A percentile compares a stretch with the other conserved stretches of the same genome.
phyloP scores from a whole-genome alignment of 139 green algal species.

The Raphidocelis subcapitata region DNA sequence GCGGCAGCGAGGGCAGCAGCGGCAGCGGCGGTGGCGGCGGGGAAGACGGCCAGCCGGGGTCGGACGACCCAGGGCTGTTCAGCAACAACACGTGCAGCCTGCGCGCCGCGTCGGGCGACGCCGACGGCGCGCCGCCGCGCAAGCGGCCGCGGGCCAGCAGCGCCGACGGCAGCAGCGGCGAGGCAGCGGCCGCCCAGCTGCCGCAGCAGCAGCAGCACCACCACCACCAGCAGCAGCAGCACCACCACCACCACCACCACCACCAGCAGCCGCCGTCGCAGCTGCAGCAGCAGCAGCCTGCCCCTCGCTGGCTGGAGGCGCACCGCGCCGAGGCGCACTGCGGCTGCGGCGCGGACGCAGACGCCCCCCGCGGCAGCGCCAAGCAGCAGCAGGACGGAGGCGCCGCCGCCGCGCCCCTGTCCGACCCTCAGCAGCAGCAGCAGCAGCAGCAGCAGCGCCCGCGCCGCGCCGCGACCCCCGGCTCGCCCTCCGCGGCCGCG shows the following conservation, averaged over 20 bases:
- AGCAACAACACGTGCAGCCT: slow-evolving; percentile 26
- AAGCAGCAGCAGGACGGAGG: slow-evolving; percentile 2
- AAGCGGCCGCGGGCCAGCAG: slow-evolving; percentile 10
- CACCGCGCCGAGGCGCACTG: background rate
- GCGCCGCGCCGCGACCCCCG: background rate
- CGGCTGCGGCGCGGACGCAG: background rate
- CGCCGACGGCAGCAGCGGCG: background rate
- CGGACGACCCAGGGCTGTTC: slow-evolving; percentile 17
- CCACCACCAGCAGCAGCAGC: slow-evolving; percentile 1
- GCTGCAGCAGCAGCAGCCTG: background rate
- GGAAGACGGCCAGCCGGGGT: background rate
- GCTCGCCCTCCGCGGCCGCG: background rate
- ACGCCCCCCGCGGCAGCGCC: background rate
- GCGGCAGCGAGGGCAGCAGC: slow-evolving; percentile 5
- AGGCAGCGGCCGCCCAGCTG: slow-evolving; percentile 4
- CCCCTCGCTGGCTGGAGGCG: background rate
- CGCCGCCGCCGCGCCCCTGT: background rate
- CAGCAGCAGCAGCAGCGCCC: background rate
- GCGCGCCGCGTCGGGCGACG: background rate
- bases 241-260: no score
- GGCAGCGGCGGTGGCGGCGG: background rate
- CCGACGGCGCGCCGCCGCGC: background rate
- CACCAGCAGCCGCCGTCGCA: slow-evolving; percentile 1
- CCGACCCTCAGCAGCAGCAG: slow-evolving; percentile 3
- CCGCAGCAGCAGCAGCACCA: slow-evolving; percentile 10